phyloP scores from a whole-genome alignment of 2,329 filamentous ascomycete species.

The Ascochyta rabiei region DNA sequence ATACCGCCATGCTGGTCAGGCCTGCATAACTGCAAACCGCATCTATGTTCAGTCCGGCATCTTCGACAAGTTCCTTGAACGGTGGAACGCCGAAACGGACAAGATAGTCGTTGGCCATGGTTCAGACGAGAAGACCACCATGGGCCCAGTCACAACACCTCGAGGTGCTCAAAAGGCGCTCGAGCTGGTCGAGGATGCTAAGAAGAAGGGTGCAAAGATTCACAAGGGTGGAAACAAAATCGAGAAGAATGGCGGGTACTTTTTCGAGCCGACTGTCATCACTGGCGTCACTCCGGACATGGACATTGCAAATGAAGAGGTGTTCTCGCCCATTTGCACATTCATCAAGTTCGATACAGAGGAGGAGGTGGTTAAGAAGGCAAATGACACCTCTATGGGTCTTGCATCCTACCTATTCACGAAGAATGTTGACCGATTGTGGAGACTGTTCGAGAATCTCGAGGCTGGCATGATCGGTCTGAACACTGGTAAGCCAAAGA shows the following conservation, averaged over 20 bases:
- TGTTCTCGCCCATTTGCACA: slow-evolving; percentile 68
- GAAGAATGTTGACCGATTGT: slow-evolving; percentile 69
- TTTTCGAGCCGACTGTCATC: slow-evolving; percentile 72
- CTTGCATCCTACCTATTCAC: slow-evolving; percentile 72
- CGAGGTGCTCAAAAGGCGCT: slow-evolving; percentile 63
- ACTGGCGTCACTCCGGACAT: slow-evolving; percentile 64
- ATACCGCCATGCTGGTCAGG: slow-evolving; percentile 67
- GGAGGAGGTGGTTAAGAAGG: slow-evolving; percentile 64
- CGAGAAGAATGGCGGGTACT: slow-evolving; percentile 63
- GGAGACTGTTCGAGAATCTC: slow-evolving; percentile 69
- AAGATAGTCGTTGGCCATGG: slow-evolving; percentile 68
- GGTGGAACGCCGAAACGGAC: slow-evolving; percentile 59
- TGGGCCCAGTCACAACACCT: slow-evolving; percentile 65
- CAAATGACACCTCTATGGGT: slow-evolving; percentile 69
- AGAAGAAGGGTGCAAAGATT: slow-evolving; percentile 66
- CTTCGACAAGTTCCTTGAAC: slow-evolving; percentile 64
- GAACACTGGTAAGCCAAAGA: slow-evolving; percentile 58
- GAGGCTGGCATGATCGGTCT: slow-evolving; percentile 74
- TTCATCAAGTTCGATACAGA: slow-evolving; percentile 70
- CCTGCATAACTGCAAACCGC: slow-evolving; percentile 69
- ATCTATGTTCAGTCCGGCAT: slow-evolving; percentile 69
- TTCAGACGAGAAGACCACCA: slow-evolving; percentile 60
- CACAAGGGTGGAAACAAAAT: slow-evolving; percentile 64
- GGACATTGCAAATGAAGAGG: slow-evolving; percentile 64
- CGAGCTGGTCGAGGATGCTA: slow-evolving; percentile 68